Evolutionary conservation across 331 rosid genomes (phyloP), one percentile per base, ranked within the genome.

Genomic region (Saraca asoca): DNA sequence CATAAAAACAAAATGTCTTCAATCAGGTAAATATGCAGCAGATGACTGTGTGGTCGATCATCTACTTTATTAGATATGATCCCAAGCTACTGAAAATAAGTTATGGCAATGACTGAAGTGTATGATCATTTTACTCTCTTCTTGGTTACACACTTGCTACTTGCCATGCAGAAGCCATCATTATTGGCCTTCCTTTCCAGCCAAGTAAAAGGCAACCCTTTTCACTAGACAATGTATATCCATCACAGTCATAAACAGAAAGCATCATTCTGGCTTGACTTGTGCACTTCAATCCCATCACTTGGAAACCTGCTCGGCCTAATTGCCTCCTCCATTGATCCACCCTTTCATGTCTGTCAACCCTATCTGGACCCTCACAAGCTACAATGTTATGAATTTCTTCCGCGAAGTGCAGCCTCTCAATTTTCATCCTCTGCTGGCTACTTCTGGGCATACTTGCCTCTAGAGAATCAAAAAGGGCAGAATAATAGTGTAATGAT

Each of bases 131-230:
- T 39, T 62, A 2, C 16, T 49, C 29, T 41, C 49, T 11, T 10
- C 54, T 45, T 34, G 33, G 35, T 61, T 53, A 65, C 34, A 69
- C 55, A 69, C 53, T 71, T 81, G 83, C 73, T 14, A 73, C 90
- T 73, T 84, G 83, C 95, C 96, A 85, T 35, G 87, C 92, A 11
- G 95, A 83, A 54, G 95, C 88, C 77, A 90, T 80, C 75, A 87
- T 78, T 14, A 80, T 68, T 8, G 88, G 78, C 72, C 87, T 85
- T 43, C 85, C 92, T 80, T 75, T 85, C 95, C 92, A 90, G 13
- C 97, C 92, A 55, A 90, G 92, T 41, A 90, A 72, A 72, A 87
- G 79, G 69, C 84, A 74, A 8, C 87, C 97, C 76, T 85, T 87
- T 33, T 87, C 88, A 54, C 39, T 53, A 19, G 87, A 76, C 74